Conservation (phyloP, 352 stramenopile genomes). For the Blastocystis sp. region DNA sequence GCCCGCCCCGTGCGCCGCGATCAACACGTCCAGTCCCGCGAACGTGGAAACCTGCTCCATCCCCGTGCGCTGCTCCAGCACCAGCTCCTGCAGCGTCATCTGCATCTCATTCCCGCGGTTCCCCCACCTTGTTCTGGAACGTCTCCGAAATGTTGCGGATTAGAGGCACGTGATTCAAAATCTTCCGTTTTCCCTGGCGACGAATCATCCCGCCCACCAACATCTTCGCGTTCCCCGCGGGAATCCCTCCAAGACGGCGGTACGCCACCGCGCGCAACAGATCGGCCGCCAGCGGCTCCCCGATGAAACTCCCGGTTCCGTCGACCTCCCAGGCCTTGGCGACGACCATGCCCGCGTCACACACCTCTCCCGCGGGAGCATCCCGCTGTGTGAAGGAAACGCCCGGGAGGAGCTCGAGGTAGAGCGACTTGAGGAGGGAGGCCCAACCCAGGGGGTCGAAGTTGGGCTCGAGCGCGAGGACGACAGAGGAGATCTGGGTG, state of each 20-base stretch:
- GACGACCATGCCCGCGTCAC: background rate
- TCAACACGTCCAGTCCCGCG: background rate
- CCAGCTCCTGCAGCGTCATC: background rate
- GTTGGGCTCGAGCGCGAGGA: background rate
- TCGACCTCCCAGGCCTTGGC: background rate
- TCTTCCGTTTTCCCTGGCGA: background rate
- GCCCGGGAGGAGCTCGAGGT: background rate
- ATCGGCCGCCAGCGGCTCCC: conserved; percentile 3
- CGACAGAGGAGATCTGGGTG: background rate
- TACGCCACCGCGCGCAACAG: conserved; percentile 14
- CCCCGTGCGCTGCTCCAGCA: background rate
- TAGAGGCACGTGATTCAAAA: background rate
- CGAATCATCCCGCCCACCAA: background rate
- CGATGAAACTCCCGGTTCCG: conserved; percentile 20
- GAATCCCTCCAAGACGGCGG: background rate
- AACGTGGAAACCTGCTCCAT: conserved; percentile 4
- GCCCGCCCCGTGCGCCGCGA: conserved; percentile 1
- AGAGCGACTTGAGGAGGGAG: background rate
- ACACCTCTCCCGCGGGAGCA: background rate
- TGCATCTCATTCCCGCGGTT: background rate
- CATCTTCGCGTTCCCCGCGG: background rate
- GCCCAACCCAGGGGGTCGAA: background rate
- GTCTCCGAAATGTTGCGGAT: too few species aligned
- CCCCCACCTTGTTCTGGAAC: too few species aligned
- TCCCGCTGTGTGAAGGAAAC: too few species aligned